phyloP scores from a whole-genome alignment of 306 rosid species.

The Dalbergia cochinchinensis region DNA sequence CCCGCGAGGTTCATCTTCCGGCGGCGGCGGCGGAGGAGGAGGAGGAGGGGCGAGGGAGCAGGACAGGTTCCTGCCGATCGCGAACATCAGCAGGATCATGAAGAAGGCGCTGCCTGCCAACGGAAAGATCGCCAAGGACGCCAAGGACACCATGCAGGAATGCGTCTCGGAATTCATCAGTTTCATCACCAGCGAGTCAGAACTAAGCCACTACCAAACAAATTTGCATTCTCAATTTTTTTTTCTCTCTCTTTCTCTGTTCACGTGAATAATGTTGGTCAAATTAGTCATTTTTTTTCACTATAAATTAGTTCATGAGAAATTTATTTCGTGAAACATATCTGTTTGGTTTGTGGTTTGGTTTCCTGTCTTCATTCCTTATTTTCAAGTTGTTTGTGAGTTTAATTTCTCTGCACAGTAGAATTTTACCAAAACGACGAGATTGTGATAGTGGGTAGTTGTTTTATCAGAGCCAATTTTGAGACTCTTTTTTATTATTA shows the following conservation, averaged over 20 bases:
- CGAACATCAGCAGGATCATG: constrained; percentile 94
- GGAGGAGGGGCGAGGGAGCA: constrained; percentile 64
- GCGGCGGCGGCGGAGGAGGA: background rate
- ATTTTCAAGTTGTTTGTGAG: too few relatives aligned
- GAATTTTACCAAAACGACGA: too few relatives aligned
- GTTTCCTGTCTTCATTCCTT: too few relatives aligned
- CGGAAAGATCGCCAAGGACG: constrained; percentile 93
- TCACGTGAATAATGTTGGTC: too few relatives aligned
- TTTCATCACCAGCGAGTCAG: constrained; percentile 93
- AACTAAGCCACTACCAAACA: background rate
- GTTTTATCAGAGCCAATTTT: too few relatives aligned
- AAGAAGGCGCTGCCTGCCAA: constrained; percentile 85
- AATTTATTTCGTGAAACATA: too few relatives aligned
- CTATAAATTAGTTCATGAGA: too few relatives aligned
- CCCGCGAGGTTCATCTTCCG: constrained; percentile 54
- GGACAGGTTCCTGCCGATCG: constrained; percentile 85
- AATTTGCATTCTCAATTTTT: background rate
- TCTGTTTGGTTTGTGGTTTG: too few relatives aligned
- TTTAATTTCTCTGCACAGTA: too few relatives aligned
- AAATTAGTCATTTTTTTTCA: too few relatives aligned
- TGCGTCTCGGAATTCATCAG: constrained; percentile 94
- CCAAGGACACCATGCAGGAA: constrained; percentile 89
- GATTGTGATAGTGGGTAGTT: too few relatives aligned
- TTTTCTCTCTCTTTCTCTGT: background rate
- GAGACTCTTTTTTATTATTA: too few relatives aligned